A percentile compares a stretch with the other conserved stretches of the same genome.
phyloP scores from a whole-genome alignment of 2,329 filamentous ascomycete species.

The Ascochyta rabiei region DNA sequence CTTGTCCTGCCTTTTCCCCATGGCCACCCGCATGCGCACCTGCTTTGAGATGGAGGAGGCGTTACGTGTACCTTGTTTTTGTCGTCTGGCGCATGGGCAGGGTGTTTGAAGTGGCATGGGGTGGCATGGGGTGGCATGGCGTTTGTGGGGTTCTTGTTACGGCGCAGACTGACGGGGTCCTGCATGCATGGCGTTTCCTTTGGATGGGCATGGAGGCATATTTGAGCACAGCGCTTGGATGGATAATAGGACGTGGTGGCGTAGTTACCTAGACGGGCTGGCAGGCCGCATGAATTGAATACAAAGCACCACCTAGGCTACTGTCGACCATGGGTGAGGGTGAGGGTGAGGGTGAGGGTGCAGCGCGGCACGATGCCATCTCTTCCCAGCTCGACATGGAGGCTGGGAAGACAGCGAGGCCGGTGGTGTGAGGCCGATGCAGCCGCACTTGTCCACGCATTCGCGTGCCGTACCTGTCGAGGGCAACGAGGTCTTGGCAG shows the following conservation, averaged over 20 bases:
- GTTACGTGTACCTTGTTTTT: neutral
- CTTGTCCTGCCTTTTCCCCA: slow-evolving; percentile 5
- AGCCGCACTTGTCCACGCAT: no score
- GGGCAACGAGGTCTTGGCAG: neutral
- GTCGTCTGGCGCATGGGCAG: neutral
- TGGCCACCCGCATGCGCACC: slow-evolving; percentile 2
- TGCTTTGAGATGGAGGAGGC: neutral
- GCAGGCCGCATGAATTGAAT: slow-evolving; percentile 9
- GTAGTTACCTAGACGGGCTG: neutral
- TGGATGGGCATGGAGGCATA: neutral
- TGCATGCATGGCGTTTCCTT: slow-evolving; percentile 5
- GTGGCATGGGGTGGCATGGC: slow-evolving; percentile 2
- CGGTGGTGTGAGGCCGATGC: no score
- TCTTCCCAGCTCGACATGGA: neutral
- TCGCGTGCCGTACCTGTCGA: no score
- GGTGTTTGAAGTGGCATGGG: neutral
- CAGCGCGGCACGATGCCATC: neutral
- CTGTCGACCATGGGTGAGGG: neutral
- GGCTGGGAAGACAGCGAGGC: no score
- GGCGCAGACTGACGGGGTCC: slow-evolving; percentile 10
- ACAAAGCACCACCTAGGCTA: neutral
- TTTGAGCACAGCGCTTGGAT: neutral
- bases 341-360: no score
- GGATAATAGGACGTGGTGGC: neutral
- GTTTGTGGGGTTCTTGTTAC: slow-evolving; percentile 1